A percentile compares a stretch with the other conserved stretches of the same genome.
These are phyloP conservation scores for Cordia subcordata DNA, from an alignment of 257 asterid species.

Conservation along the genomic window DNA sequence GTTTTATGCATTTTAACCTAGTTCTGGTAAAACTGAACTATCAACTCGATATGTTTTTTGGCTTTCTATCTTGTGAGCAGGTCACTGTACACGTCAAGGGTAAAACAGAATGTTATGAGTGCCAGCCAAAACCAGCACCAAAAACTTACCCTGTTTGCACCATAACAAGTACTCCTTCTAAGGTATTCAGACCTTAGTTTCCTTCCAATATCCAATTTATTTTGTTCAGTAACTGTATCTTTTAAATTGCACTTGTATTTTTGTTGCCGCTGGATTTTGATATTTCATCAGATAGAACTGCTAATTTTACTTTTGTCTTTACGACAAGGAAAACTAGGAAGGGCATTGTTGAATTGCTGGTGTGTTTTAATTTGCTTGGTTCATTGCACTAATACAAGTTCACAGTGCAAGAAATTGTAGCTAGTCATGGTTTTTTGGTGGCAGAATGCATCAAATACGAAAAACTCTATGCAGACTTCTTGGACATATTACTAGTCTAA, in stretches of 20 bases:
- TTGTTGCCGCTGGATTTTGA: too few species aligned
- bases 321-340: too few species aligned
- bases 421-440: too few species aligned
- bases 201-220: not conserved
- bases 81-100: conserved; percentile 95
- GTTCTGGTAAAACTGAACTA: not conserved
- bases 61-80: conserved; percentile 31
- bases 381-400: too few species aligned
- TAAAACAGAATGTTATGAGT: conserved; percentile 92
- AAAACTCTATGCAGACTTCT: too few species aligned
- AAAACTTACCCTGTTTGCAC: conserved; percentile 98
- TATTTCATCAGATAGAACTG: too few species aligned
- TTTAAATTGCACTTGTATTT: not conserved
- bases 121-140: conserved; percentile 98
- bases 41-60: not conserved
- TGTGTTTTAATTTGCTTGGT: too few species aligned
- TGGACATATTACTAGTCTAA: too few species aligned
- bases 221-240: not conserved
- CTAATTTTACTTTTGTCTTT: too few species aligned
- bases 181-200: conserved; percentile 42
- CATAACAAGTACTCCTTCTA: conserved; percentile 94
- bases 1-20: not conserved
- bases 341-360: too few species aligned
- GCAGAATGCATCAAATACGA: too few species aligned
- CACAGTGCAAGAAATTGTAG: too few species aligned